A percentile compares a stretch with the other conserved stretches of the same genome.
These are phyloP conservation scores for Apiotrichum porosum DNA, from an alignment of 1,284 basidiomycete species.

Conservation along the genomic window DNA sequence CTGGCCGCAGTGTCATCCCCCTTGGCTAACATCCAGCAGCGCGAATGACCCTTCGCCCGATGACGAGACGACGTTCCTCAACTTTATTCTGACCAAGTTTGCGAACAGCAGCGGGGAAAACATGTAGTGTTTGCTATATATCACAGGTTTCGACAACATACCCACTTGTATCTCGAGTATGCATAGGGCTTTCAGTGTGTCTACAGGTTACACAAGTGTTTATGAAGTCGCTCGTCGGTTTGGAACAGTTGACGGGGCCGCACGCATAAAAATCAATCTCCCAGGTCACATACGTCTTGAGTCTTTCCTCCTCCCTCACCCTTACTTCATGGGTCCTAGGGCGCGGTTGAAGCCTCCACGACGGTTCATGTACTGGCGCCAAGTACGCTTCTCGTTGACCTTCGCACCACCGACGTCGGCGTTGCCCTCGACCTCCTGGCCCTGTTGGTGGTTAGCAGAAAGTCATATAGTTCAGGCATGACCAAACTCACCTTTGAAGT, in stretches of 20 bases:
- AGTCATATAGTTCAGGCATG: not conserved
- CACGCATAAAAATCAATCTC: too few relatives aligned
- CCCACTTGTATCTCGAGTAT: conserved; percentile 4
- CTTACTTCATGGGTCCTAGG: conserved; percentile 64
- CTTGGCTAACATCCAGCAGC: conserved; percentile 8
- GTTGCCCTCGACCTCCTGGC: conserved; percentile 60
- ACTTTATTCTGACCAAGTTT: conserved; percentile 45
- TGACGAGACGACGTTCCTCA: conserved; percentile 42
- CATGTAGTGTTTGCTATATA: conserved; percentile 14
- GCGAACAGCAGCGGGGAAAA: conserved; percentile 40
- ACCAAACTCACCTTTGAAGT: conserved; percentile 77
- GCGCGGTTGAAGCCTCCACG: conserved; percentile 91
- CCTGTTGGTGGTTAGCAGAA: conserved; percentile 51
- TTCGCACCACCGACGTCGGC: conserved; percentile 56
- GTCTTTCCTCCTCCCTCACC: too few relatives aligned
- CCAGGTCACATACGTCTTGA: too few relatives aligned
- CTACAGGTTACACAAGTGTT: not conserved
- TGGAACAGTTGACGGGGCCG: too few relatives aligned
- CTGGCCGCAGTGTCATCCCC: too few relatives aligned
- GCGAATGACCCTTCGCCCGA: conserved; percentile 20
- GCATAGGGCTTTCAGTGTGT: not conserved
- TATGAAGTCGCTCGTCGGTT: too few relatives aligned
- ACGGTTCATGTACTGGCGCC: conserved; percentile 71
- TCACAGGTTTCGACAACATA: too few relatives aligned
- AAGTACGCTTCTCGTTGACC: conserved; percentile 84